phyloP scores from a whole-genome alignment of 305 asterid species.

The Solanum hybrid region DNA sequence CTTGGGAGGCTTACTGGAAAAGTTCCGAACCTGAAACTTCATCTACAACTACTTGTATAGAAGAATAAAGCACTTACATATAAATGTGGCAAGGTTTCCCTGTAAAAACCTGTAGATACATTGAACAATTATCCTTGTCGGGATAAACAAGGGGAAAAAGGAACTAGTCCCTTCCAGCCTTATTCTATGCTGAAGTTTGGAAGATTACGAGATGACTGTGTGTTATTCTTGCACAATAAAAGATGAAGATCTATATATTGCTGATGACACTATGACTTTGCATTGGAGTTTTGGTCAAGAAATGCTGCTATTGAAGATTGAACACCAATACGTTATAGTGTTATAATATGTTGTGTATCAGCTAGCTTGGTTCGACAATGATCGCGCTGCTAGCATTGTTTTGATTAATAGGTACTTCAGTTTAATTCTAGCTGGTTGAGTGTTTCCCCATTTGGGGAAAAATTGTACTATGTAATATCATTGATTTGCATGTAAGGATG shows the following conservation, averaged over 20 bases:
- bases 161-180: not conserved
- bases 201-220: not conserved
- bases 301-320: not conserved
- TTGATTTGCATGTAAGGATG: not conserved
- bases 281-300: not conserved
- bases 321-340: not conserved
- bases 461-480: not conserved
- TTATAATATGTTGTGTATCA: not conserved
- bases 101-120: not conserved
- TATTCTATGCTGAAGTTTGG: not conserved
- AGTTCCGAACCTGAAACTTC: conserved; percentile 26
- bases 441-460: not conserved
- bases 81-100: conserved; percentile 5
- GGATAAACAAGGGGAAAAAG: not conserved
- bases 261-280: not conserved
- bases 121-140: not conserved
- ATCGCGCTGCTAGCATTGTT: not conserved
- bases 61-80: not conserved
- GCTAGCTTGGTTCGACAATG: not conserved
- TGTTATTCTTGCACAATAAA: not conserved
- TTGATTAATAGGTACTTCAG: not conserved
- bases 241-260: not conserved
- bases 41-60: not conserved
- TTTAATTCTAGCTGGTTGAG: not conserved
- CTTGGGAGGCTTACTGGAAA: conserved; percentile 73